These are phyloP conservation scores for Glycine soja DNA, from an alignment of 306 rosid species.

Conservation along the genomic window DNA sequence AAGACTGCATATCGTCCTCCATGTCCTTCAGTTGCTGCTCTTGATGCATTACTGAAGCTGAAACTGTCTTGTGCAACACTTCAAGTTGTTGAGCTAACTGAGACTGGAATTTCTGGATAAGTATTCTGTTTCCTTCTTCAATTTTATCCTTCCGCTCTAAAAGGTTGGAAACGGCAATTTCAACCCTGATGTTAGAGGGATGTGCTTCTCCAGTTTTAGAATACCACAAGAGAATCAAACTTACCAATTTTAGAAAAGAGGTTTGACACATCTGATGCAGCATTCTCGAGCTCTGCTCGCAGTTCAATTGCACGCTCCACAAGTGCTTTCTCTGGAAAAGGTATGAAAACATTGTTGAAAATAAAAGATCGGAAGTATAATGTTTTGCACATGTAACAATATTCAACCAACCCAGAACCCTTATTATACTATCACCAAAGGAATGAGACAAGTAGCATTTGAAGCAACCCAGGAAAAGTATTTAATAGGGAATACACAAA, in stretches of 20 bases:
- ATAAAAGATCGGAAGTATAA: slow-evolving; percentile 21
- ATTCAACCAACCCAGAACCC: neutral
- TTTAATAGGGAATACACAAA: neutral
- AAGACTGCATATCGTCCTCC: slow-evolving; percentile 96
- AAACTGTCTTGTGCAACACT: slow-evolving; percentile 89
- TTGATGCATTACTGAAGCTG: slow-evolving; percentile 87
- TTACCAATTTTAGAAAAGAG: slow-evolving; percentile 92
- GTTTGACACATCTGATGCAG: slow-evolving; percentile 90
- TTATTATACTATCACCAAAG: neutral
- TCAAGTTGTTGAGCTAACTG: slow-evolving; percentile 93
- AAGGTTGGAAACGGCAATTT: slow-evolving; percentile 40
- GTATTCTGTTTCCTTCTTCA: slow-evolving; percentile 80
- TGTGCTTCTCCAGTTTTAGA: slow-evolving; percentile 28
- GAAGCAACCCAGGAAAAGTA: neutral
- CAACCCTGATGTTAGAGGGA: slow-evolving; percentile 20
- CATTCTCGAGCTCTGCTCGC: slow-evolving; percentile 93
- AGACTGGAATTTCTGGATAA: slow-evolving; percentile 79
- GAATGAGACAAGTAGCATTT: slow-evolving; percentile 10
- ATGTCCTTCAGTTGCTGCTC: slow-evolving; percentile 88
- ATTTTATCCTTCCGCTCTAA: slow-evolving; percentile 91
- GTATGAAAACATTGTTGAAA: slow-evolving; percentile 1
- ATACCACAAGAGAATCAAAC: slow-evolving; percentile 46
- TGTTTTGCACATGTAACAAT: neutral
- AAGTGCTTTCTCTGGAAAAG: slow-evolving; percentile 80
- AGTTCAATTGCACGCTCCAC: slow-evolving; percentile 88